These are phyloP conservation scores for Hortiboletus campestris DNA, from an alignment of 768 basidiomycete genomes.

Conservation along the genomic window DNA sequence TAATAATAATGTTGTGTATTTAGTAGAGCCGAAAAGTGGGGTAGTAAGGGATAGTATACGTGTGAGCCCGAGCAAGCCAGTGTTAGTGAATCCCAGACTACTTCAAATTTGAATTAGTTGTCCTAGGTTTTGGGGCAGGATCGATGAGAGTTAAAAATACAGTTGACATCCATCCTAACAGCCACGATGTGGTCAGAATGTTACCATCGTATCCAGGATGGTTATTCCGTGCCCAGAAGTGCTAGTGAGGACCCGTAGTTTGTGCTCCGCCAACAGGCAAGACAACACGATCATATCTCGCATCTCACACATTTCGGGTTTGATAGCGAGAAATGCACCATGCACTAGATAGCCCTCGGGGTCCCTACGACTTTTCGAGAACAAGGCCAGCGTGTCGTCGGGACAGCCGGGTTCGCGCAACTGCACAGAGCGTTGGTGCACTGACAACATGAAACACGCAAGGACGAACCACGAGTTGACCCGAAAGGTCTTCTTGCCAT, in stretches of 20 bases:
- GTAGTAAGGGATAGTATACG: too few relatives aligned
- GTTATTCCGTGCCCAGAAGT: neutral
- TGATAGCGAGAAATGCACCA: constrained; percentile 13
- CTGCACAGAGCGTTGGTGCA: neutral
- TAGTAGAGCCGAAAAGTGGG: too few relatives aligned
- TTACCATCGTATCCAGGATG: neutral
- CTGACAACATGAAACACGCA: neutral
- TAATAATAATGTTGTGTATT: too few relatives aligned
- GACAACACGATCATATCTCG: constrained; percentile 20
- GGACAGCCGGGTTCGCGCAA: constrained; percentile 8
- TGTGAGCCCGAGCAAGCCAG: too few relatives aligned
- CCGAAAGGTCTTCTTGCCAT: constrained; percentile 1
- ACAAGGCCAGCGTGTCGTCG: constrained; percentile 6
- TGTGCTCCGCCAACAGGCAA: constrained; percentile 18
- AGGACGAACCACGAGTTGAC: constrained; percentile 17
- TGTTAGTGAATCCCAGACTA: too few relatives aligned
- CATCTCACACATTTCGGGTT: constrained; percentile 8
- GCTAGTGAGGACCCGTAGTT: neutral
- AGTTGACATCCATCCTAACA: neutral
- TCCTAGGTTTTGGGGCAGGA: neutral
- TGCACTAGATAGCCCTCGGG: neutral
- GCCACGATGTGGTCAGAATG: neutral
- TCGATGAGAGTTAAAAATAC: neutral
- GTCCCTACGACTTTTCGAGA: constrained; percentile 2
- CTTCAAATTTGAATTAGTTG: neutral